Evolutionary conservation across 1,284 basidiomycete species (phyloP).

Genomic region (Termitomyces sp.): DNA sequence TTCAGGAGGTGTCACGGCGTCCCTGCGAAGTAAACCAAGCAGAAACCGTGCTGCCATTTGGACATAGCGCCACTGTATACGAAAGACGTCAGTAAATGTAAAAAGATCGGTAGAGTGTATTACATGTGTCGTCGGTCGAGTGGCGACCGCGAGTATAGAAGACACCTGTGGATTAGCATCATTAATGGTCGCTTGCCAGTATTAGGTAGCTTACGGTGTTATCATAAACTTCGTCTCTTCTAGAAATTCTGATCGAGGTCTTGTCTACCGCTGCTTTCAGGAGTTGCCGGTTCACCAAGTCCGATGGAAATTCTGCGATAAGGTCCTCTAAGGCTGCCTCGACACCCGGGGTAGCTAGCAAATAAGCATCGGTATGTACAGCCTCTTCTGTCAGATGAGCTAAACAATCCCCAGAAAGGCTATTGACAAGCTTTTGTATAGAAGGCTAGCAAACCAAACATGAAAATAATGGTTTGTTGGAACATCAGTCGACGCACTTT

Average conservation of each 20-base stretch:
- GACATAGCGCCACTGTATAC: constrained; percentile 80
- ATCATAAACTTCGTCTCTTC: constrained; percentile 43
- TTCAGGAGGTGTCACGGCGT: constrained; percentile 60
- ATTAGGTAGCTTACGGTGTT: constrained; percentile 39
- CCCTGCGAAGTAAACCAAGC: constrained; percentile 69
- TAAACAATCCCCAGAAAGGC: constrained; percentile 66
- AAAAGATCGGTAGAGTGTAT: constrained; percentile 18
- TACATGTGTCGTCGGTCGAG: constrained; percentile 67
- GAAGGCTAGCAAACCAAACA: constrained; percentile 57
- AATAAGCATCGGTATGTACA: constrained; percentile 55
- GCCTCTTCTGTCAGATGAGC: constrained; percentile 58
- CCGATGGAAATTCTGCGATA: constrained; percentile 42
- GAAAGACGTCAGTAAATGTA: constrained; percentile 1
- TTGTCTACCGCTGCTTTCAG: constrained; percentile 40
- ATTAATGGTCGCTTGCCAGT: background rate
- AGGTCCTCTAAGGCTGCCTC: constrained; percentile 43
- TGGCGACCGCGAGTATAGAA: constrained; percentile 66
- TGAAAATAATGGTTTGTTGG: constrained; percentile 2
- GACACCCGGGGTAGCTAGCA: constrained; percentile 42
- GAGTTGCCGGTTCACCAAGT: constrained; percentile 40
- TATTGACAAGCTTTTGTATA: constrained; percentile 82
- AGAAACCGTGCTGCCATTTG: constrained; percentile 77
- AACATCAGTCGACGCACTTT: constrained; percentile 49
- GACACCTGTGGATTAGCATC: constrained; percentile 40
- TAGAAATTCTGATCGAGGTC: constrained; percentile 34